A percentile compares a stretch with the other conserved stretches of the same genome.
Conservation (phyloP, 352 stramenopile species). For the Pythium volutum region DNA sequence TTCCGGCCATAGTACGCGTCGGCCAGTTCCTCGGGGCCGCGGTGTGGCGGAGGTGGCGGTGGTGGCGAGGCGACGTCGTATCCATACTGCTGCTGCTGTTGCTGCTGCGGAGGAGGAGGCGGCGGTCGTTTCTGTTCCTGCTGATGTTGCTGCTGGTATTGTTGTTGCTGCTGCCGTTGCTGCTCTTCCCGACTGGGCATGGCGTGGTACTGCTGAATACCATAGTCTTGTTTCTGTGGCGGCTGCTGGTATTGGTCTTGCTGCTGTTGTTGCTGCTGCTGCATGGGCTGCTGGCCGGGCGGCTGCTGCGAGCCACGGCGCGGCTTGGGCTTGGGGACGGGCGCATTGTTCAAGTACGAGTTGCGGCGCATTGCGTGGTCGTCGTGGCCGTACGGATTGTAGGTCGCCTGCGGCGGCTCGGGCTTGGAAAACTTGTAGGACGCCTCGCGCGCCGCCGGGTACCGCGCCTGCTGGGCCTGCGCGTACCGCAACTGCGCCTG, state of each 20-base stretch:
- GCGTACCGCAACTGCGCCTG: conserved; percentile 47
- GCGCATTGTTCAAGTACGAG: conserved; percentile 22
- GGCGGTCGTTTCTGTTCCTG: conserved; percentile 17
- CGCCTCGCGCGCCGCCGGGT: conserved; percentile 26
- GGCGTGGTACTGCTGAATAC: conserved; percentile 10
- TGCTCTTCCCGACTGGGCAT: conserved; percentile 15
- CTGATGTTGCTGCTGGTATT: conserved; percentile 23
- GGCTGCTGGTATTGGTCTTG: conserved; percentile 2
- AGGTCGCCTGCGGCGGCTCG: conserved; percentile 21
- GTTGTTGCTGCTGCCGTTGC: conserved; percentile 18
- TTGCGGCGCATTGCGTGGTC: conserved; percentile 39
- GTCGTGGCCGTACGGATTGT: conserved; percentile 27
- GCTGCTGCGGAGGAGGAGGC: conserved; percentile 12
- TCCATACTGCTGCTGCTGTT: conserved; percentile 21
- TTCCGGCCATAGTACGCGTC: conserved; percentile 24
- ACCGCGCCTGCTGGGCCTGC: conserved; percentile 42
- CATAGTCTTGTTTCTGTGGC: conserved; percentile 3
- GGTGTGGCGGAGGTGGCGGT: conserved; percentile 6
- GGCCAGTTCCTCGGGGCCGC: conserved; percentile 12
- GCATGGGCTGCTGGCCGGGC: conserved; percentile 7
- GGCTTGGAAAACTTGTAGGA: conserved; percentile 29
- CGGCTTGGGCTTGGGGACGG: conserved; percentile 14
- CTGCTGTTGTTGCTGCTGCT: conserved; percentile 26
- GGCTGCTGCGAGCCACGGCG: conserved; percentile 16
- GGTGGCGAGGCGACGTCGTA: background rate